Percentiles rank a stretch among this genome's conserved stretches.
phyloP scores from a whole-genome alignment of 2,329 filamentous ascomycete genomes.

The Geosmithia putterillii region DNA sequence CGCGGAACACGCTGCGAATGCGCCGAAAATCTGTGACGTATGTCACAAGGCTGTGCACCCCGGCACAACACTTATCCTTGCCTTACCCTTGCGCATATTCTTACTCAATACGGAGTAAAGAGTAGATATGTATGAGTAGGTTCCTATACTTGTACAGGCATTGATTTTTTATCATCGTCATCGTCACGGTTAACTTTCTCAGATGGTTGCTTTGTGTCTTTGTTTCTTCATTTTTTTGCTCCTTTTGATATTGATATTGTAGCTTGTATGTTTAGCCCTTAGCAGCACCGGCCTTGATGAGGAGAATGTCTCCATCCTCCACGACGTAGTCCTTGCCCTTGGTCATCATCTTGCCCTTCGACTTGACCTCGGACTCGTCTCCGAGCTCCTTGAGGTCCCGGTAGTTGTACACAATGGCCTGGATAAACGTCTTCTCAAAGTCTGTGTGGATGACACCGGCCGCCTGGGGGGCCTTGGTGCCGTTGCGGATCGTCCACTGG shows the following conservation, averaged over 20 bases:
- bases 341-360: constrained; percentile 93
- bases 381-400: constrained; percentile 69
- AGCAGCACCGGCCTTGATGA: constrained; percentile 83
- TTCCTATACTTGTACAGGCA: no score
- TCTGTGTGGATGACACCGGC: constrained; percentile 97
- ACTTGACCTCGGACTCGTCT: constrained; percentile 78
- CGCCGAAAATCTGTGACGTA: no score
- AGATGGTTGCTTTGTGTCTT: no score
- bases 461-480: constrained; percentile 93
- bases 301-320: constrained; percentile 68
- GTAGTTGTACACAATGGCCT: constrained; percentile 90
- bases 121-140: no score
- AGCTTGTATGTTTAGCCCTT: constrained; percentile 41
- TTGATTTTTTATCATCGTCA: no score
- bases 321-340: constrained; percentile 97
- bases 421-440: constrained; percentile 99
- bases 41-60: no score
- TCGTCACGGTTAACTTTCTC: no score
- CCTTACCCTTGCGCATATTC: no score
- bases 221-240: background rate
- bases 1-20: no score
- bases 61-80: no score
- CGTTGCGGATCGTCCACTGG: constrained; percentile 95
- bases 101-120: no score
- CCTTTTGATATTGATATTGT: background rate